Evolutionary conservation across 2,329 filamentous ascomycete genomes (phyloP), one percentile per base, ranked within the genome.

Genomic region (Hypoxylon sp.): DNA sequence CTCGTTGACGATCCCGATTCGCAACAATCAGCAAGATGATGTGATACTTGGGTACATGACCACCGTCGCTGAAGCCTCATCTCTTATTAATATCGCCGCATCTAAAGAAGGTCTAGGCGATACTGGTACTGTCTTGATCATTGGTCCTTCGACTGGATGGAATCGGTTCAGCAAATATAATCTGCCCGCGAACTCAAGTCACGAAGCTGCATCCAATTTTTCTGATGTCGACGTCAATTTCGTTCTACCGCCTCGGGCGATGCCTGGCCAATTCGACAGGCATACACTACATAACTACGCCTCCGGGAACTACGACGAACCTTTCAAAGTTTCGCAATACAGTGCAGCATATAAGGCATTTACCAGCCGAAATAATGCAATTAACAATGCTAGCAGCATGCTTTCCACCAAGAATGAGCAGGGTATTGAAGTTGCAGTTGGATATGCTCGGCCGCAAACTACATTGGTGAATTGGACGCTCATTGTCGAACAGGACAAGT

Each of bases 11-110:
- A 81, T 95, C 14, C 93, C 94, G 0, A 88, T 98, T 58, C 86
- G 92, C 65, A 89, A 91, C 76, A 91, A 90, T 70, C 84, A 84
- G 1, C 85, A 86, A 1, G 77, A 80, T 45, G 81, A 81, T 2
- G 89, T 91, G 68, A 87, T 95, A 0, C 83, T 97, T 4, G 94
- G 93, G 1, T 97, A 93, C 82, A 87, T 97, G 82, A 97, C 93
- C 0, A 82, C 95, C 1, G 83, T 97, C n/a, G 86, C 92, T 60
- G 87, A 92, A 61, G 90, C 90, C 1, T 81, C 82, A 3, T 84
- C 91, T 1, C 82, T 96, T 2, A 81, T 89, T n/a, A 79, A 84
- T 48, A 85, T 93, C 1, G 81, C 90, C 25, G 79, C 81, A 17
- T 91, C 90, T 1, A 80, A 83, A 1, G 91, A 94, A 77, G 93